phyloP scores from a whole-genome alignment of 345 rosid species.

The Syzygium aqueum region DNA sequence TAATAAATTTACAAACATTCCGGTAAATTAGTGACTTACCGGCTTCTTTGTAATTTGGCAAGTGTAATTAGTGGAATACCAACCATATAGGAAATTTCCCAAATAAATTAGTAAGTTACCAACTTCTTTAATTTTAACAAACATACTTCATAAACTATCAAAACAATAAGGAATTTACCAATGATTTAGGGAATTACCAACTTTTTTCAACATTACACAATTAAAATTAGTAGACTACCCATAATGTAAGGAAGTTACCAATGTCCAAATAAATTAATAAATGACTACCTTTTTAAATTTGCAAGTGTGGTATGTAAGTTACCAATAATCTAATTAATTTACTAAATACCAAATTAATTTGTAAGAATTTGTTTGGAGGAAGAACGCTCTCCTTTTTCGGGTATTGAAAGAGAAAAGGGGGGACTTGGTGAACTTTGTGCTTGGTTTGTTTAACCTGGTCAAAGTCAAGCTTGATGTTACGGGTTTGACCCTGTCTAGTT shows the following conservation, averaged over 20 bases:
- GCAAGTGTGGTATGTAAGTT: neutral
- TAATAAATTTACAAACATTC: no score
- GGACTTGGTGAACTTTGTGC: neutral
- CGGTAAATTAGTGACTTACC: no score
- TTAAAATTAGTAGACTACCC: rapidly evolving
- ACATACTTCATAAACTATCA: neutral
- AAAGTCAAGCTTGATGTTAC: neutral
- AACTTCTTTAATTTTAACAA: neutral
- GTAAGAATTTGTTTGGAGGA: neutral
- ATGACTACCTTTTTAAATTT: neutral
- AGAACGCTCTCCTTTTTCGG: neutral
- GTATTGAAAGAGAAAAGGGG: neutral
- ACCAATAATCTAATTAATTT: neutral
- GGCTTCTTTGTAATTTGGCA: no score
- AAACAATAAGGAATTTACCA: neutral
- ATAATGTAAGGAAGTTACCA: neutral
- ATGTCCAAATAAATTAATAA: neutral
- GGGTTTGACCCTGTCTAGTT: neutral
- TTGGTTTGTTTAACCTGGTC: neutral
- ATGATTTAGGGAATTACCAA: neutral
- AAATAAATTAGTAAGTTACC: no score
- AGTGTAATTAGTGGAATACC: no score
- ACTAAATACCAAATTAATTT: neutral
- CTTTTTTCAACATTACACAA: neutral
- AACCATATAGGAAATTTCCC: no score